Base-by-base conservation (phyloP, 345 rosid species). In the Crucihimalaya himalaica region DNA sequence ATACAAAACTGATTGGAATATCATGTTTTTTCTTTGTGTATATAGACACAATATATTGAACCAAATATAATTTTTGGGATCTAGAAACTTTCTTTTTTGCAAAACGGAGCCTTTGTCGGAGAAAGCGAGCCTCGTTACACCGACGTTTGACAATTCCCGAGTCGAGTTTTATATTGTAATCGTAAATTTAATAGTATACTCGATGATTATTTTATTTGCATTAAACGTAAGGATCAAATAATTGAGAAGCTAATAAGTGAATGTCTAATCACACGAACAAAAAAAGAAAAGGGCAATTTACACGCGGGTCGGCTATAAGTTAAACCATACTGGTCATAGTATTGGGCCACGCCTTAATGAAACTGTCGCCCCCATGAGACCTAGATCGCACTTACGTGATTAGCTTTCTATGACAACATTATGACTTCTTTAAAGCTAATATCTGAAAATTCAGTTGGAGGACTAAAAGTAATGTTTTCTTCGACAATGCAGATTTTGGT, bases 201-300 rank as follows among this genome's bases (percentile, higher is more conserved):
- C n/a, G n/a, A n/a, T n/a, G n/a, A n/a, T n/a, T n/a, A n/a, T n/a
- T n/a, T n/a, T n/a, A n/a, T n/a, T n/a, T n/a, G 3, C 58, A 64
- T 64, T 54, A 65, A 55, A 56, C 19, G 20, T 35, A 47, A 35
- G 11, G 14, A 47, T 32, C 20, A 35, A 61, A 71, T 46, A 57
- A 21, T 39, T 35, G 50, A 71, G 32, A 31, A 27, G 60, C 20
- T 51, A 66, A 35, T 35, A 66, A 74, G 39, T 66, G 78, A 47
- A 47, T 57, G 72, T 28, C 48, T 74, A 66, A 74, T 66, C 78
- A 74, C 53, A 57, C 53, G 61, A 58, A 66, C 78, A 57, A 68
- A 67, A 68, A 67, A 40, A 15, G 28, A 50, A 63, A 73, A 55
- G 32, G 42, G 47, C 6, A 25, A 12, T 21, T 45, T 16, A 74